These are phyloP conservation scores for Aegilops bicornis DNA, from an alignment of 176 grass and related monocot species.

Conservation along the genomic window DNA sequence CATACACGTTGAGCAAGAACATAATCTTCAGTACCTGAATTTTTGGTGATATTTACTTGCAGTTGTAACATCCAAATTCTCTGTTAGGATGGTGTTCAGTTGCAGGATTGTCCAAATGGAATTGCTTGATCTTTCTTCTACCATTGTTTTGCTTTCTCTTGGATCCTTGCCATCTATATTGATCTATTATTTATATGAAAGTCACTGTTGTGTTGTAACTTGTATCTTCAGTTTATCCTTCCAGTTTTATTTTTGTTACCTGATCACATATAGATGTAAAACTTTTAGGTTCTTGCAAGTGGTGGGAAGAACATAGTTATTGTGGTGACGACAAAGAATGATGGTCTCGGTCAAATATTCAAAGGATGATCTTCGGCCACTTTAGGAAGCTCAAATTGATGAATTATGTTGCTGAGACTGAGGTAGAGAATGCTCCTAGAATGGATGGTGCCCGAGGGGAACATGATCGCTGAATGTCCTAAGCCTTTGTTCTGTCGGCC, in stretches of 20 bases:
- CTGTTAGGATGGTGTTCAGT: neutral
- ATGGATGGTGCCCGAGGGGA: conserved; percentile 61
- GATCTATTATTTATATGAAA: neutral
- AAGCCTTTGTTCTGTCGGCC: neutral
- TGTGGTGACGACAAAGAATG: conserved; percentile 55
- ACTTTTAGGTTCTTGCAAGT: conserved; percentile 66
- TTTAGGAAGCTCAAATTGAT: conserved; percentile 71
- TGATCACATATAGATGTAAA: conserved; percentile 3
- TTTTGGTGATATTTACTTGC: conserved; percentile 5
- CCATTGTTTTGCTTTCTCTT: neutral
- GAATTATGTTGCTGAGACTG: conserved; percentile 82
- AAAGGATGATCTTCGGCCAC: conserved; percentile 49
- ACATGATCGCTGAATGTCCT: conserved; percentile 26
- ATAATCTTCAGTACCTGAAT: neutral
- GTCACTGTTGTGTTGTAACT: neutral
- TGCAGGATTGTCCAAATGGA: neutral
- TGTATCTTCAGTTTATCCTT: conserved; percentile 12
- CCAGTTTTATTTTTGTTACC: neutral
- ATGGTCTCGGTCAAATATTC: neutral
- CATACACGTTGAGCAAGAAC: neutral
- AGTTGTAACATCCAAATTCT: neutral
- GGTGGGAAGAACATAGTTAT: conserved; percentile 85
- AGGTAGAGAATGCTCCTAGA: conserved; percentile 81
- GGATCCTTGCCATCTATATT: neutral
- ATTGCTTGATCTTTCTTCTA: neutral